Evolutionary conservation across 345 rosid genomes (phyloP).

Genomic region (Euphorbia peplus): DNA sequence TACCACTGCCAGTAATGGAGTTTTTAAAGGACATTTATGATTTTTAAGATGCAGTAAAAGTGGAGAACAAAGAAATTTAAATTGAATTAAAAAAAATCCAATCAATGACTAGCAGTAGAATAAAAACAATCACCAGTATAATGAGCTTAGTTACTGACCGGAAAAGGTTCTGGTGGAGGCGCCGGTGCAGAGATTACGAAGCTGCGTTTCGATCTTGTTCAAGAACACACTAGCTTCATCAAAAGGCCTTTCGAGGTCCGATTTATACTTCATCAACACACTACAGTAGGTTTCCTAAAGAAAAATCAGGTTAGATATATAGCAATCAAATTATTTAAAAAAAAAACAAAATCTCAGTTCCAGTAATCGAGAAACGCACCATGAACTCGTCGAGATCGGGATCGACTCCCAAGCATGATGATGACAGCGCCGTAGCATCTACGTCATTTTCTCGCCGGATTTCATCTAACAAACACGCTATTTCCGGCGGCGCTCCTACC

Average conservation of each 20-base stretch:
- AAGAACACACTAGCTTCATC: conserved; percentile 77
- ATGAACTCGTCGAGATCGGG: conserved; percentile 98
- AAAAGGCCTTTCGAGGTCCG: conserved; percentile 88
- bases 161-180: conserved; percentile 47
- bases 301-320: not conserved
- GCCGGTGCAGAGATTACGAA: conserved; percentile 69
- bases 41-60: conserved; percentile 22
- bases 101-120: conserved; percentile 12
- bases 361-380: conserved; percentile 34
- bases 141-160: conserved; percentile 42
- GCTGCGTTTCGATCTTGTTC: conserved; percentile 82
- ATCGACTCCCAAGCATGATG: conserved; percentile 66
- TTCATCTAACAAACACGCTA: conserved; percentile 59
- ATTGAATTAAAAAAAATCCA: not conserved
- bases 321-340: not conserved
- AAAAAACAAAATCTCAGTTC: not conserved
- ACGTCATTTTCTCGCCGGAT: conserved; percentile 52
- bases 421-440: conserved; percentile 37
- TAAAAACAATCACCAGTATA: not conserved
- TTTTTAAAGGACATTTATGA: conserved; percentile 15
- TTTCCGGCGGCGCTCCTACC: conserved; percentile 96
- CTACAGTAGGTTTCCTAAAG: conserved; percentile 72
- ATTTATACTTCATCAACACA: conserved; percentile 68
- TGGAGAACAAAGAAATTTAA: conserved; percentile 12
- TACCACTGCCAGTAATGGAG: conserved; percentile 16